These are phyloP conservation scores for Coniferiporia weirii DNA, from an alignment of 1,284 basidiomycete genomes.

Conservation along the genomic window DNA sequence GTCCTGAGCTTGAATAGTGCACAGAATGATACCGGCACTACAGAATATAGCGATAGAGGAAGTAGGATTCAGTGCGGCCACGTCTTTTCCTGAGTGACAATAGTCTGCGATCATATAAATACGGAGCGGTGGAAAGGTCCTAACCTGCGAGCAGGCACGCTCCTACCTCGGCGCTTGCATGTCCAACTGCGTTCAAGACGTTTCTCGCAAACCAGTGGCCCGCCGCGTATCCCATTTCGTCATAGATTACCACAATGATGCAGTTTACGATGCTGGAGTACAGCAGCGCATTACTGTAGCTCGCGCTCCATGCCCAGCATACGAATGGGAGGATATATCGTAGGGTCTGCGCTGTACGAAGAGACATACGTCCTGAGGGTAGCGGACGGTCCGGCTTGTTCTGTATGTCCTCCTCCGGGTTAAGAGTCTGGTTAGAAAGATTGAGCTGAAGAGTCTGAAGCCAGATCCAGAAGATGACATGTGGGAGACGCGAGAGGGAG, in stretches of 20 bases:
- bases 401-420: constrained; percentile 28
- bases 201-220: constrained; percentile 28
- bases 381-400: constrained; percentile 36
- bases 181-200: constrained; percentile 27
- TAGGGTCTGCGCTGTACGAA: constrained; percentile 21
- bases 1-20: constrained; percentile 33
- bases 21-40: constrained; percentile 27
- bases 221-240: constrained; percentile 24
- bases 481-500: constrained; percentile 19
- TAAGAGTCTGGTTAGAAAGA: constrained; percentile 36
- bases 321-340: constrained; percentile 23
- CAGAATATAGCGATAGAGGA: constrained; percentile 23
- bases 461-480: constrained; percentile 38
- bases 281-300: constrained; percentile 22
- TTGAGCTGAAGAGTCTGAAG: constrained; percentile 36
- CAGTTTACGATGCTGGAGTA: constrained; percentile 21
- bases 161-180: constrained; percentile 29
- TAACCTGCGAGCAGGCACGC: constrained; percentile 30
- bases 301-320: constrained; percentile 25
- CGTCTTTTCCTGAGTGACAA: constrained; percentile 16
- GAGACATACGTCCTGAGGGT: constrained; percentile 28
- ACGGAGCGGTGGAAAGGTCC: constrained; percentile 13
- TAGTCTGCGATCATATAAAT: constrained; percentile 29
- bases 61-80: constrained; percentile 18
- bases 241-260: constrained; percentile 24